These are phyloP conservation scores for Moesziomyces globuligerus DNA, from an alignment of 1,284 basidiomycete species.

Conservation along the genomic window DNA sequence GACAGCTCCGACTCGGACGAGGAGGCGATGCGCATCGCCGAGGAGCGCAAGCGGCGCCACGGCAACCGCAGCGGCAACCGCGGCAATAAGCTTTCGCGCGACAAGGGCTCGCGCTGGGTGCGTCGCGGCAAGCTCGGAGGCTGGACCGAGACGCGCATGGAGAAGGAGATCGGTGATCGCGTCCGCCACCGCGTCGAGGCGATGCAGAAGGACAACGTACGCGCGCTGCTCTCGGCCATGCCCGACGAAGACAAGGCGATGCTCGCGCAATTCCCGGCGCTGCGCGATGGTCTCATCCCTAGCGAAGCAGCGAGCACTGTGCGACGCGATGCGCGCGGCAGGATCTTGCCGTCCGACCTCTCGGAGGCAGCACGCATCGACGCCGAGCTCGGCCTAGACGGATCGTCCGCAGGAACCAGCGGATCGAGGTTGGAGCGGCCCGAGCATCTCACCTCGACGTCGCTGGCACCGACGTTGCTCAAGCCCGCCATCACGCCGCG, in stretches of 20 bases:
- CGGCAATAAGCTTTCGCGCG: constrained; percentile 62
- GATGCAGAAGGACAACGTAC: constrained; percentile 56
- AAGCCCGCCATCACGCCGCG: constrained; percentile 61
- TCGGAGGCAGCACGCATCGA: constrained; percentile 48
- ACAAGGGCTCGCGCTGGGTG: constrained; percentile 58
- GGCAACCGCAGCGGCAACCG: constrained; percentile 57
- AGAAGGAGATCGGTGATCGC: constrained; percentile 56
- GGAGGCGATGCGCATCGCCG: constrained; percentile 37
- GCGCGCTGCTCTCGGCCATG: constrained; percentile 49
- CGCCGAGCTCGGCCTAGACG: constrained; percentile 43
- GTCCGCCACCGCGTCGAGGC: constrained; percentile 49
- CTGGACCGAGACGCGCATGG: constrained; percentile 62
- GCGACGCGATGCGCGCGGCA: constrained; percentile 26
- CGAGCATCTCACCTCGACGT: constrained; percentile 53
- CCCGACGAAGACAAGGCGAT: constrained; percentile 46
- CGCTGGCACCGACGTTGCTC: constrained; percentile 63
- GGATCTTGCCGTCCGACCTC: constrained; percentile 35
- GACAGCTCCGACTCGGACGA: constrained; percentile 49
- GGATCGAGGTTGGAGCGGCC: constrained; percentile 16
- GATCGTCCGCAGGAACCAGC: constrained; percentile 5
- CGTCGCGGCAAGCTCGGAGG: constrained; percentile 61
- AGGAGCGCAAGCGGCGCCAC: constrained; percentile 39
- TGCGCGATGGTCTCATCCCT: constrained; percentile 31
- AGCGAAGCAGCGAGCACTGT: constrained; percentile 20
- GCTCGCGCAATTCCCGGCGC: constrained; percentile 35